phyloP scores from a whole-genome alignment of 2,329 filamentous ascomycete species.

The Fusarium tupiense region DNA sequence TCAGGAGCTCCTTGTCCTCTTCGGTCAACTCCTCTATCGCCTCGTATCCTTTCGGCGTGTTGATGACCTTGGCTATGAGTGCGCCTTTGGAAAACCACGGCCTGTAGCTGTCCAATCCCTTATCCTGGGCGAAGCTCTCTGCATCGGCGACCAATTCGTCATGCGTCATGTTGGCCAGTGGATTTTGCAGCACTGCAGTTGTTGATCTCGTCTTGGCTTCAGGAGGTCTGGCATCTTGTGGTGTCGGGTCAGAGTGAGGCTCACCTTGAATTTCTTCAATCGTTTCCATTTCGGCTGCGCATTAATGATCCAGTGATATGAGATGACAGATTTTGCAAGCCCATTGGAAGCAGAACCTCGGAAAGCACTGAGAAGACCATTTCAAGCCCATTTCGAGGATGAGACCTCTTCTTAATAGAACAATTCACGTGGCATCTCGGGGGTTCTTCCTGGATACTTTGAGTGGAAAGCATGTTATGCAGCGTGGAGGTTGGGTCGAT shows the following conservation, averaged over 20 bases:
- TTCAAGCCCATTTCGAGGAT: background rate
- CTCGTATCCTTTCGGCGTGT: conserved; percentile 33
- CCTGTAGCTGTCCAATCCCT: conserved; percentile 47
- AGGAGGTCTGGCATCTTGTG: background rate
- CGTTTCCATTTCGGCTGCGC: background rate
- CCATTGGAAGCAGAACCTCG: background rate
- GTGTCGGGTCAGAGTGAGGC: background rate
- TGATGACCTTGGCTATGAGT: conserved; percentile 46
- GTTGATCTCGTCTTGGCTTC: background rate
- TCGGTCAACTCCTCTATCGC: conserved; percentile 42
- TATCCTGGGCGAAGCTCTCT: conserved; percentile 34
- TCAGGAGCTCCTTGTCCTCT: conserved; percentile 44
- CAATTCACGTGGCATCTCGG: background rate
- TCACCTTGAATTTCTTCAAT: background rate
- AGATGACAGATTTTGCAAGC: background rate
- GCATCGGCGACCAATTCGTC: conserved; percentile 33
- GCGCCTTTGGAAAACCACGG: conserved; percentile 51
- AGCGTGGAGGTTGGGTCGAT: background rate
- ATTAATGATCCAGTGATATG: background rate
- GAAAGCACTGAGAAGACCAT: background rate
- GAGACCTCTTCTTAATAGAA: background rate
- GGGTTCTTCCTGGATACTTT: background rate
- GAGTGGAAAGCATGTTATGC: background rate
- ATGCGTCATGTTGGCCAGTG: conserved; percentile 28
- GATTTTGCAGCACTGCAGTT: conserved; percentile 33